Conservation (phyloP, 441 rosid species). For the Kokia cookei region DNA sequence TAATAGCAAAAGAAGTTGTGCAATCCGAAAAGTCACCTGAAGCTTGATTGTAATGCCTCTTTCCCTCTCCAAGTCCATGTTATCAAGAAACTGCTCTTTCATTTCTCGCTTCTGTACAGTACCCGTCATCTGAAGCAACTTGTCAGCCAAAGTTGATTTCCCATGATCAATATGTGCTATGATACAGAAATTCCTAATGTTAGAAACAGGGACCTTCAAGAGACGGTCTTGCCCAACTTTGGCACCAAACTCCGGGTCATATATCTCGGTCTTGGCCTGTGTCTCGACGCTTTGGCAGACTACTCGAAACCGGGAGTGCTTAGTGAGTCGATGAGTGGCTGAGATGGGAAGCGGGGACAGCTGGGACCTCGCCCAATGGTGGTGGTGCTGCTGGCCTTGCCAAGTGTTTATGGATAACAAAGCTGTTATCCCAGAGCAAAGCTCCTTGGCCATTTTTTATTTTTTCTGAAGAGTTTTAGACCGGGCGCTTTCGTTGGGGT, state of each 20-base stretch:
- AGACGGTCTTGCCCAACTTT: conserved; percentile 68
- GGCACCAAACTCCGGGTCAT: conserved; percentile 25
- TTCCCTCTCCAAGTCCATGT: conserved; percentile 97
- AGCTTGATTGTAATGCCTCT: conserved; percentile 96
- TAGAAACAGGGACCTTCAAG: conserved; percentile 68
- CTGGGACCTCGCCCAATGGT: not conserved
- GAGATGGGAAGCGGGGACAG: not conserved
- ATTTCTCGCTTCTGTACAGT: conserved; percentile 90
- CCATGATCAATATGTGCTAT: conserved; percentile 99
- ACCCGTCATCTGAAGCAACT: conserved; percentile 89
- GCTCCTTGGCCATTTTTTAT: conserved; percentile 3
- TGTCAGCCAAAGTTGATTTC: conserved; percentile 92
- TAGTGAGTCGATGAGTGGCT: not conserved
- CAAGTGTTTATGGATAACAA: conserved; percentile 5
- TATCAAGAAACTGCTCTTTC: conserved; percentile 98
- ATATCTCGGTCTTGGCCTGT: conserved; percentile 12
- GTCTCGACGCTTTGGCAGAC: conserved; percentile 35
- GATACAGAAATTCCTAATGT: conserved; percentile 78
- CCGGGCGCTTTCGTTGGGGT: no score
- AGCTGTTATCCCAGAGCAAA: not conserved
- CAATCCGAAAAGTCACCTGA: conserved; percentile 41
- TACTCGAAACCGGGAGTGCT: conserved; percentile 1
- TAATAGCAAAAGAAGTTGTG: not conserved
- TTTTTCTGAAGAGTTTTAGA: no score
- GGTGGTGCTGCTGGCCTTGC: not conserved